Conservation (phyloP, 1,284 basidiomycete genomes). For the Puccinia polysora region DNA sequence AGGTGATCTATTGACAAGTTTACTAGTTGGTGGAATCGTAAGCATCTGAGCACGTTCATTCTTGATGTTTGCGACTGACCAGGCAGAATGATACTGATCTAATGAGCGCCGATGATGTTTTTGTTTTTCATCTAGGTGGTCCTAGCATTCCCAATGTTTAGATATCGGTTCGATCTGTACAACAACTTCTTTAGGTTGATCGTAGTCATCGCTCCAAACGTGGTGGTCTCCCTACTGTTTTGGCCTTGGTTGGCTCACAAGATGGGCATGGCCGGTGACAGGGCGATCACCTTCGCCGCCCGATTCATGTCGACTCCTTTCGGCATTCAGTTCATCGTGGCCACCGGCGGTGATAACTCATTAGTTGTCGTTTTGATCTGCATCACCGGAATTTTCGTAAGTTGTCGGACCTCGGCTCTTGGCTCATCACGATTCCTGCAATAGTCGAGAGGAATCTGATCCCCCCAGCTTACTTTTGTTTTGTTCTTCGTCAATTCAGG, state of each 20-base stretch:
- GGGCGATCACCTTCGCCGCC: conserved; percentile 34
- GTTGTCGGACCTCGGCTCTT: no score
- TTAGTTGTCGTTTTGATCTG: conserved; percentile 40
- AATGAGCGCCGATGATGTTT: background rate
- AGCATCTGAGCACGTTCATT: background rate
- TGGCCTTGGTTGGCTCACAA: conserved; percentile 32
- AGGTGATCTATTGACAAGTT: conserved; percentile 26
- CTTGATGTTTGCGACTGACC: background rate
- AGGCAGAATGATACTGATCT: no score
- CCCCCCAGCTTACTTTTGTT: no score
- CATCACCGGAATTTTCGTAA: conserved; percentile 38
- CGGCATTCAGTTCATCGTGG: conserved; percentile 38
- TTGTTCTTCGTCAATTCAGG: no score
- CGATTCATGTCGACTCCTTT: conserved; percentile 43
- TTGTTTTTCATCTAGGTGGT: background rate
- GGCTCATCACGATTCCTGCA: no score
- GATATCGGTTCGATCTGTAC: conserved; percentile 34
- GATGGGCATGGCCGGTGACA: conserved; percentile 35
- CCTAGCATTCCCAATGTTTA: conserved; percentile 36
- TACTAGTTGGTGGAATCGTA: conserved; percentile 35
- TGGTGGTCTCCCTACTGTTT: conserved; percentile 22
- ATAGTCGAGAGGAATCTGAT: no score
- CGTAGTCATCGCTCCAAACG: conserved; percentile 17
- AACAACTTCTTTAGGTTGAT: conserved; percentile 31
- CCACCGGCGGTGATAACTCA: conserved; percentile 30